A percentile compares a stretch with the other conserved stretches of the same genome.
These are phyloP conservation scores for Sporothrix dimorphospora DNA, from an alignment of 2,329 filamentous ascomycete genomes.

Conservation along the genomic window DNA sequence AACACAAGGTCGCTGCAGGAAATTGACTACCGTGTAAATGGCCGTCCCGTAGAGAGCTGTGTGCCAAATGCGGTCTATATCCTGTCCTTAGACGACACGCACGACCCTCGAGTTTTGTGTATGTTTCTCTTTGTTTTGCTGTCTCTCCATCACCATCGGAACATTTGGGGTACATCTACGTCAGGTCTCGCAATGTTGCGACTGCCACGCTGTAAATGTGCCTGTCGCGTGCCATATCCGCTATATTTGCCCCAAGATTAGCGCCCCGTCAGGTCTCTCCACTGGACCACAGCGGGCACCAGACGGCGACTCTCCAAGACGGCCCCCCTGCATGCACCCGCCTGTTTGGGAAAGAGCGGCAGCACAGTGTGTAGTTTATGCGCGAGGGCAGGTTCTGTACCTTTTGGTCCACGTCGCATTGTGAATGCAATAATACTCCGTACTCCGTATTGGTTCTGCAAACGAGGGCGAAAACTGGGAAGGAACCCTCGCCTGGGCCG, in stretches of 20 bases:
- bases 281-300: neutral
- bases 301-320: conserved; percentile 5
- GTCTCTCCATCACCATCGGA: too few relatives aligned
- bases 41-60: neutral
- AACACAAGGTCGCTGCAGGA: neutral
- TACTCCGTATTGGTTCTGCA: neutral
- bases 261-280: conserved; percentile 8
- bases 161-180: neutral
- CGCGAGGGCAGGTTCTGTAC: neutral
- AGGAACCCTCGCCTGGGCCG: neutral
- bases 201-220: neutral
- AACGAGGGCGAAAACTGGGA: conserved; percentile 16
- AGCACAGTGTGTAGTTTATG: conserved; percentile 17
- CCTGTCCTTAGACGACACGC: too few relatives aligned
- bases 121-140: too few relatives aligned
- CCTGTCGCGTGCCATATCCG: neutral
- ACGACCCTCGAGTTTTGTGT: too few relatives aligned
- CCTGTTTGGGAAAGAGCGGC: conserved; percentile 19
- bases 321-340: neutral
- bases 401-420: neutral
- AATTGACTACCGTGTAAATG: neutral
- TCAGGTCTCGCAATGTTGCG: neutral
- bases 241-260: neutral
- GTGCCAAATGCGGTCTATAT: neutral
- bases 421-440: too few relatives aligned